Evolutionary conservation across 2,329 filamentous ascomycete species (phyloP), one percentile per base, ranked within the genome.

Genomic region (Pseudocercospora crystallina): DNA sequence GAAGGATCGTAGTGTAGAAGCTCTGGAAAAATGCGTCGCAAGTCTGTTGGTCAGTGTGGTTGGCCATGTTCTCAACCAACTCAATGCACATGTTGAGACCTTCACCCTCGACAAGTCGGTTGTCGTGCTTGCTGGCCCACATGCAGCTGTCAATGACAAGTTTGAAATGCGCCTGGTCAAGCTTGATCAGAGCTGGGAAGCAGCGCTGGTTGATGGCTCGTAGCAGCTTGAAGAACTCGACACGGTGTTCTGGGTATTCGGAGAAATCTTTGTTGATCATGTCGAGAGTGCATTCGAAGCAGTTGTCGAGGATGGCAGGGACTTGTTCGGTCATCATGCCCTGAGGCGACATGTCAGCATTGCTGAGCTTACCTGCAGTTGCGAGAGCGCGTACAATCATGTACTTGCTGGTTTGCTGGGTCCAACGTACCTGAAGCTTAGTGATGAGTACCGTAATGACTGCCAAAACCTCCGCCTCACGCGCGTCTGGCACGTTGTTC

Each of bases 181-280:
- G 84, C 73, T 95, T 95, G 60, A 99, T 80, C 15, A 99, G 81
- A 1, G 94, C 87, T 41, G 90, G 90, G 84, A 99, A 99, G 73
- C 94, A 99, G 71, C 95, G 90, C 41, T 97, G 76, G 72, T 99
- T 99, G 75, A 99, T 97, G 11, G 92, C 89, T 61, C 95, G 83
- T 33, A 99, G 80, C 17, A 99, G 82, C 73, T 96, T 96, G 81
- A 99, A 99, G 73, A 99, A 99, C 71, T 97, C 92, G n/a, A 99
- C 94, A 51, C 95, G 87, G 69, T 99, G 94, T 71, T 99, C 94
- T 0, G 94, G 94, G 71, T 95, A 99, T 69, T 99, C 94, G 40
- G 95, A 96, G 73, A 99, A 99, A 73, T 99, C 94, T 76, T 99
- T 99, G 82, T 97, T 99, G 76, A 99, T 99, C 94, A 99, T 99